Evolutionary conservation across 1,284 basidiomycete species (phyloP).

Genomic region (Rhodofomes roseus): DNA sequence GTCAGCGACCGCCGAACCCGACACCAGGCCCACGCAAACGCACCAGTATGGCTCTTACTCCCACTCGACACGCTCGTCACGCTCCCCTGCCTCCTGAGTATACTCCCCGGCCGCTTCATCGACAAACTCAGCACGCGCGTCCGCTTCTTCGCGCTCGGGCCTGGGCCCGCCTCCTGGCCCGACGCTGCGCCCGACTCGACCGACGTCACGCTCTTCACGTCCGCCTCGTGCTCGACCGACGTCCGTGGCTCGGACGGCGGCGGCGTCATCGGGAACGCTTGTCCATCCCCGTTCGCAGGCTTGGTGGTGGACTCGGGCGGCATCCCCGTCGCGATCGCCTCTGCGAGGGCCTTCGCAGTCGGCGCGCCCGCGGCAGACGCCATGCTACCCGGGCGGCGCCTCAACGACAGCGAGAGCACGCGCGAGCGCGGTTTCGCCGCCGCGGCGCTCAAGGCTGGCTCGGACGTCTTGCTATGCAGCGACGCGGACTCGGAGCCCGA

Average conservation of each 20-base stretch:
- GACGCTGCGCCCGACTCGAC: background rate
- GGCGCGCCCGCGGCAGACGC: background rate
- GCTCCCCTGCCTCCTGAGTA: background rate
- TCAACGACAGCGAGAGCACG: conserved; percentile 1
- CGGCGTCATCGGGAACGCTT: background rate
- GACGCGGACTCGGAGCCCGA: background rate
- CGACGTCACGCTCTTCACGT: background rate
- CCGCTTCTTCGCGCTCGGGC: background rate
- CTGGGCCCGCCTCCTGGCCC: too few species aligned
- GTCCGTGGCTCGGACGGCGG: background rate
- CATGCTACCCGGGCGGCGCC: background rate
- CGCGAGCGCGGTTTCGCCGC: background rate
- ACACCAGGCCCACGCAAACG: background rate
- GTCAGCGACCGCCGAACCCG: background rate
- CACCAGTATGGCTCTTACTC: background rate
- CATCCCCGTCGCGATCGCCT: background rate
- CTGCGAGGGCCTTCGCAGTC: background rate
- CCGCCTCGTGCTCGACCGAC: background rate
- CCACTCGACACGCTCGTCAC: background rate
- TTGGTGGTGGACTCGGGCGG: too few species aligned
- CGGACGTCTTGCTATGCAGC: background rate
- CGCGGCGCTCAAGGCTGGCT: background rate
- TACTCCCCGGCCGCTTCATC: background rate
- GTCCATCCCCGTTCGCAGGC: too few species aligned
- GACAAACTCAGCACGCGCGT: background rate